phyloP scores from a whole-genome alignment of 164 flowering plant species.

The Nymphaea colorata region DNA sequence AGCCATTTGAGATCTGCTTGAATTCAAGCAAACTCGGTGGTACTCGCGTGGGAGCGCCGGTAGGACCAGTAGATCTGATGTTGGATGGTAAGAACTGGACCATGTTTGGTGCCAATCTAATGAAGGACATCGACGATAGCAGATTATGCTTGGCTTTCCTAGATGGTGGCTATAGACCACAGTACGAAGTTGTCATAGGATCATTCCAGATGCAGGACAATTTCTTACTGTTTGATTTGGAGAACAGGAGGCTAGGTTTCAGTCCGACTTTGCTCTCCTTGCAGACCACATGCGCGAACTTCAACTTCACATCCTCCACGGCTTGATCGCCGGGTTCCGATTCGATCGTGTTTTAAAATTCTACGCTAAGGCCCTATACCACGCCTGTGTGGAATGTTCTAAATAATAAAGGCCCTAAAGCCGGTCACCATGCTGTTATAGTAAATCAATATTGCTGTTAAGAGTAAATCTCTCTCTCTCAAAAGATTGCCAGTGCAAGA shows the following conservation, averaged over 20 bases:
- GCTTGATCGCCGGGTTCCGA: no score
- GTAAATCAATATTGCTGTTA: no score
- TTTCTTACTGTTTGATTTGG: constrained; percentile 25
- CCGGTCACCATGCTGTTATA: no score
- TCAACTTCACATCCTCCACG: constrained; percentile 6
- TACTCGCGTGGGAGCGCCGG: constrained; percentile 17
- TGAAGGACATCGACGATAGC: constrained; percentile 14
- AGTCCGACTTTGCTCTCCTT: constrained; percentile 16
- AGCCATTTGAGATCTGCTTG: constrained; percentile 24
- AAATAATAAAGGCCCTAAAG: no score
- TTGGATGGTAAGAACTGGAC: constrained; percentile 21
- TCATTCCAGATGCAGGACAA: constrained; percentile 25
- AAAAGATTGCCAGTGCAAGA: no score
- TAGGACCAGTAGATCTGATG: constrained; percentile 7
- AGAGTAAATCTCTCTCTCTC: no score
- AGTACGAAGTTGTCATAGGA: constrained; percentile 18
- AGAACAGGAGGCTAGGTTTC: constrained; percentile 14
- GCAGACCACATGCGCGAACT: constrained; percentile 19
- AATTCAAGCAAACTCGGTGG: constrained; percentile 14
- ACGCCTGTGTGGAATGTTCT: no score
- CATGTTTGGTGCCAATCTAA: constrained; percentile 23
- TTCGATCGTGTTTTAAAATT: no score
- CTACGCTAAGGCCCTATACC: no score
- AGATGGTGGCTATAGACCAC: constrained; percentile 22
- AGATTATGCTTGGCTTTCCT: constrained; percentile 24